phyloP scores from a whole-genome alignment of 495 filamentous ascomycete species.

The Talaromyces wortmannii region DNA sequence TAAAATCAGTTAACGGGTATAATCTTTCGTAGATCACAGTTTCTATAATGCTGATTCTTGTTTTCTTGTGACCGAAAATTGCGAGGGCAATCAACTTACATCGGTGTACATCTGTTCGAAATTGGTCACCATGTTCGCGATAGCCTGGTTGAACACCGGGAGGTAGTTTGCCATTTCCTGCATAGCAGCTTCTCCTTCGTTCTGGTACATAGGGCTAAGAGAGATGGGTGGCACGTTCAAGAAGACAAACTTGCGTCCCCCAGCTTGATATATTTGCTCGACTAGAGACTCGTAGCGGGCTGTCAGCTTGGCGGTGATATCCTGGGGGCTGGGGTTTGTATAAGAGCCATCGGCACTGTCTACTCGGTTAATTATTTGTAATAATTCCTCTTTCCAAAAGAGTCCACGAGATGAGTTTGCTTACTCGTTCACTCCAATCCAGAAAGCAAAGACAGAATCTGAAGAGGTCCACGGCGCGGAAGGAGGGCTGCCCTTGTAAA shows the following conservation, averaged over 20 bases:
- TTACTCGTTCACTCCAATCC: conserved; percentile 65
- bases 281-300: conserved; percentile 47
- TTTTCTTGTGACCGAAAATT: not conserved
- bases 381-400: not conserved
- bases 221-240: conserved; percentile 67
- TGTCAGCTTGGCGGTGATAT: conserved; percentile 47
- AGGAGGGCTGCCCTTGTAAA: conserved; percentile 20
- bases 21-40: too few relatives aligned
- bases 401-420: not conserved
- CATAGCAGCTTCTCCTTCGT: conserved; percentile 13
- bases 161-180: conserved; percentile 17
- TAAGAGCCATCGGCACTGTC: conserved; percentile 56
- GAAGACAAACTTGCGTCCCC: conserved; percentile 68
- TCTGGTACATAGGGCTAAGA: conserved; percentile 46
- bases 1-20: not conserved
- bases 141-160: not conserved
- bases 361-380: not conserved
- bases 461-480: conserved; percentile 48
- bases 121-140: not conserved
- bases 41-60: not conserved
- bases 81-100: conserved; percentile 4
- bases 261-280: conserved; percentile 51
- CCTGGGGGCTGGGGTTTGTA: conserved; percentile 30
- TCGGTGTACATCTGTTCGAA: not conserved
- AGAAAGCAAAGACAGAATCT: conserved; percentile 54